Conservation (phyloP, 2,329 filamentous ascomycete genomes). For the Aspergillus neoniger region DNA sequence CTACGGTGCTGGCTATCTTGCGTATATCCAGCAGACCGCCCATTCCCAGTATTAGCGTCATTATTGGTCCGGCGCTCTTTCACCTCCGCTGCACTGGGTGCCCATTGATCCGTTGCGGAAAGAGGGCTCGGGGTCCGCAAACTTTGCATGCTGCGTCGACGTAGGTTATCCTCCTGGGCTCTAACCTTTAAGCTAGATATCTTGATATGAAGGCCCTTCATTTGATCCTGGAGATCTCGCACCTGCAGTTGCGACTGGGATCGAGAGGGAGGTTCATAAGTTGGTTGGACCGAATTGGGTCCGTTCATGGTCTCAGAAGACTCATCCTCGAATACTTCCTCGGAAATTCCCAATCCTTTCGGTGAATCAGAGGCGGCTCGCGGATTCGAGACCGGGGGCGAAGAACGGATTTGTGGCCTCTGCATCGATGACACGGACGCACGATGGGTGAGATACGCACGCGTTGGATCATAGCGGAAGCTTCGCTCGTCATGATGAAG, state of each 20-base stretch:
- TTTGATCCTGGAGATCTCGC: slow-evolving; percentile 76
- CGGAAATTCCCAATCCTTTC: slow-evolving; percentile 31
- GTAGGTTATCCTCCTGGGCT: slow-evolving; percentile 75
- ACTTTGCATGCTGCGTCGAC: slow-evolving; percentile 74
- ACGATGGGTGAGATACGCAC: slow-evolving; percentile 36
- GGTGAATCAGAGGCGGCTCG: slow-evolving; percentile 25
- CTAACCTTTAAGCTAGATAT: slow-evolving; percentile 79
- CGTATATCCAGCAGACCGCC: slow-evolving; percentile 35
- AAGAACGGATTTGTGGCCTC: neutral
- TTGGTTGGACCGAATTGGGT: slow-evolving; percentile 40
- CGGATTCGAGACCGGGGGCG: slow-evolving; percentile 18
- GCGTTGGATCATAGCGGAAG: slow-evolving; percentile 35
- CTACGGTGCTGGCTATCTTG: slow-evolving; percentile 20
- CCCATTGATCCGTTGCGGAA: slow-evolving; percentile 68
- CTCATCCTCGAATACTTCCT: slow-evolving; percentile 26
- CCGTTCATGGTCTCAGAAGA: slow-evolving; percentile 32
- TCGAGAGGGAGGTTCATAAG: slow-evolving; percentile 56
- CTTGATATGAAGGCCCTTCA: slow-evolving; percentile 81
- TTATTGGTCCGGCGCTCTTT: slow-evolving; percentile 35
- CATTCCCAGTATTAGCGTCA: slow-evolving; percentile 40
- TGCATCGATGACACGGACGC: slow-evolving; percentile 45
- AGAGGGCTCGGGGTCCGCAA: slow-evolving; percentile 77
- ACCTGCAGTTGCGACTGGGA: slow-evolving; percentile 73
- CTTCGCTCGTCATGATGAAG: slow-evolving; percentile 37
- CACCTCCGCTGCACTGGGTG: slow-evolving; percentile 44